A percentile compares a stretch with the other conserved stretches of the same genome.
Conservation (phyloP, 2,329 filamentous ascomycete genomes). For the Pseudocercospora ulei region DNA sequence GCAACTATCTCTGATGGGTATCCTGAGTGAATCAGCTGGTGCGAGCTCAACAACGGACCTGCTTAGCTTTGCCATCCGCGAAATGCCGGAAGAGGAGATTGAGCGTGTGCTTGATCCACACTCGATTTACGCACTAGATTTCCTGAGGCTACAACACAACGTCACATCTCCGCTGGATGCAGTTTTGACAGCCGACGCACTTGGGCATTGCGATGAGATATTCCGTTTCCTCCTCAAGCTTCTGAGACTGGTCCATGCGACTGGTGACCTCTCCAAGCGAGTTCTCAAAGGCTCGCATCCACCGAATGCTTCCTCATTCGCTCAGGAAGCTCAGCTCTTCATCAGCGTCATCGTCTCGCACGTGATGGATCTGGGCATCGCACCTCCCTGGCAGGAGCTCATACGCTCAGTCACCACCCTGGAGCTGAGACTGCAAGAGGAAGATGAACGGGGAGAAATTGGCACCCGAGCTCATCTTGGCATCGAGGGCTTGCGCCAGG, state of each 20-base stretch:
- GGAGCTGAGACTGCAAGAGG: constrained; percentile 47
- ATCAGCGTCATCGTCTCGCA: constrained; percentile 63
- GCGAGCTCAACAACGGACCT: constrained; percentile 36
- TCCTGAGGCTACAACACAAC: constrained; percentile 76
- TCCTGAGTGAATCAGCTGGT: constrained; percentile 5
- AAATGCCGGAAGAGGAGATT: constrained; percentile 68
- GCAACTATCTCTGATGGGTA: constrained; percentile 74
- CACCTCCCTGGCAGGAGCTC: constrained; percentile 62
- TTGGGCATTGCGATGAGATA: constrained; percentile 74
- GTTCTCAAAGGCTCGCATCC: neutral
- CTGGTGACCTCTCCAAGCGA: constrained; percentile 31
- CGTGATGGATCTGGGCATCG: constrained; percentile 69
- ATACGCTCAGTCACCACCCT: constrained; percentile 55
- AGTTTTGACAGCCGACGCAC: constrained; percentile 59
- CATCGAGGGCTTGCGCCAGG: constrained; percentile 24
- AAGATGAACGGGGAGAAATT: constrained; percentile 34
- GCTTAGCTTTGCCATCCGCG: constrained; percentile 66
- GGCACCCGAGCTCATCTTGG: constrained; percentile 17
- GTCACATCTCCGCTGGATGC: constrained; percentile 60
- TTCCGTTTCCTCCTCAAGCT: constrained; percentile 73
- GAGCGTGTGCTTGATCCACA: constrained; percentile 72
- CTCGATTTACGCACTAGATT: constrained; percentile 82
- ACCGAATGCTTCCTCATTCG: constrained; percentile 43
- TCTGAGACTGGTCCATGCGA: constrained; percentile 58
- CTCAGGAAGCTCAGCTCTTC: constrained; percentile 71